phyloP scores from a whole-genome alignment of 371 early-diverging fungal genomes.

The Encephalitozoon intestinalis region DNA sequence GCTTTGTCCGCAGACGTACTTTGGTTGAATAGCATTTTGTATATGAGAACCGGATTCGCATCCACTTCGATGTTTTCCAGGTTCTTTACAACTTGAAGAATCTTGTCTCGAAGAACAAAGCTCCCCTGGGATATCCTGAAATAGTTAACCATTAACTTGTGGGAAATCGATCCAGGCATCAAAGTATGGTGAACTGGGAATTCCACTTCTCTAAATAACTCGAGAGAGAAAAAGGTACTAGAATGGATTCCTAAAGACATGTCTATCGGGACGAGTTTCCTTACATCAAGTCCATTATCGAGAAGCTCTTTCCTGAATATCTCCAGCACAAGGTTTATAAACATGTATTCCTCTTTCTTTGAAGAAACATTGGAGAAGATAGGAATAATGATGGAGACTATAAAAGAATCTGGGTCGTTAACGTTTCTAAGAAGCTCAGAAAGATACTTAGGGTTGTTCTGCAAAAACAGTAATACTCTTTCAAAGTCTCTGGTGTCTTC shows the following conservation, averaged over 20 bases:
- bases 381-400: constrained; percentile 77
- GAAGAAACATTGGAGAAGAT: constrained; percentile 87
- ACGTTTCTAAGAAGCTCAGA: constrained; percentile 68
- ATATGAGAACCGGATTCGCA: constrained; percentile 40
- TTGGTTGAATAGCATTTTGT: constrained; percentile 2
- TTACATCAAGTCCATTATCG: background rate
- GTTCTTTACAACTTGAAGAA: background rate
- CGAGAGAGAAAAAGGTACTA: constrained; percentile 3
- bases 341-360: constrained; percentile 82
- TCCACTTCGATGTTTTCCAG: constrained; percentile 1
- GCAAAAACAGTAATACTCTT: constrained; percentile 83
- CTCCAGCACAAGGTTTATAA: constrained; percentile 72
- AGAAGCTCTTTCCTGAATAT: background rate
- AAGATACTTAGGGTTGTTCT: constrained; percentile 82
- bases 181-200: constrained; percentile 1
- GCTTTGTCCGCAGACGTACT: constrained; percentile 28
- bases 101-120: background rate
- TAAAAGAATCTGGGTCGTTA: constrained; percentile 67
- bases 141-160: constrained; percentile 5
- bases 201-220: constrained; percentile 9
- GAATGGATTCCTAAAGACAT: constrained; percentile 22
- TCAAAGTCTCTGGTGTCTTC: constrained; percentile 65
- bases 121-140: constrained; percentile 21
- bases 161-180: background rate
- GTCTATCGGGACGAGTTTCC: background rate